Evolutionary conservation across 805 yeast species (phyloP), one percentile per base, ranked within the genome.

Genomic region (Teunomyces panamensis): DNA sequence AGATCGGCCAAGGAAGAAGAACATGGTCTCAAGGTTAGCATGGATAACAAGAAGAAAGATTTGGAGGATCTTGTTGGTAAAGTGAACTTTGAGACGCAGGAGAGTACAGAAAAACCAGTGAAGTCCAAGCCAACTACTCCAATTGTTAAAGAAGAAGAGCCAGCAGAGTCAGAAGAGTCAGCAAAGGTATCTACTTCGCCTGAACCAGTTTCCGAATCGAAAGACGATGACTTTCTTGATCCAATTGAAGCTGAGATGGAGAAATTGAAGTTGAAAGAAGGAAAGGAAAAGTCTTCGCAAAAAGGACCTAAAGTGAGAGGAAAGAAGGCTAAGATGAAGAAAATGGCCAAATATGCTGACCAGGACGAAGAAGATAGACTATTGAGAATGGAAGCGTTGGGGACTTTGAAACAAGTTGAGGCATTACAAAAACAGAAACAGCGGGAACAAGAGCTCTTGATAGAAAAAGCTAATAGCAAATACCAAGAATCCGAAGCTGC

Each of bases 361-460:
- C 98, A 92, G 67, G 98, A 92, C 62, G 97, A 89, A 45, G 94
- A 87, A 48, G 98, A 92, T 57, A 78, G 90, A 47, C 58, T 67
- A 41, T 57, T 85, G 48, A 77, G 95, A 54, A 82, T 92, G 87
- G 82, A 85, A 49, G 87, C 86, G 1, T 68, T 92, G 36, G 98
- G 98, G 3, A 87, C 96, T 0, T 71, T 88, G 59, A 89, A 89
- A 54, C 83, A 80, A 52, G 68, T 68, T 3, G 71, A 77, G 43
- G 59, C 51, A 32, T 51, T 47, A 36, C 58, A 64, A 35, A 57
- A 58, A 39, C 56, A 55, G 43, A 53, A 56, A 42, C 51, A 49
- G 24, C 46, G 49, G 17, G 56, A 59, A 16, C 61, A 55, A 35
- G 61, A 59, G 41, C 37, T 50, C 5, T 56, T 56, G 36, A 49